A percentile compares a stretch with the other conserved stretches of the same genome.
These are phyloP conservation scores for Scheffersomyces titani DNA, from an alignment of 1,139 yeast genomes.

Conservation along the genomic window DNA sequence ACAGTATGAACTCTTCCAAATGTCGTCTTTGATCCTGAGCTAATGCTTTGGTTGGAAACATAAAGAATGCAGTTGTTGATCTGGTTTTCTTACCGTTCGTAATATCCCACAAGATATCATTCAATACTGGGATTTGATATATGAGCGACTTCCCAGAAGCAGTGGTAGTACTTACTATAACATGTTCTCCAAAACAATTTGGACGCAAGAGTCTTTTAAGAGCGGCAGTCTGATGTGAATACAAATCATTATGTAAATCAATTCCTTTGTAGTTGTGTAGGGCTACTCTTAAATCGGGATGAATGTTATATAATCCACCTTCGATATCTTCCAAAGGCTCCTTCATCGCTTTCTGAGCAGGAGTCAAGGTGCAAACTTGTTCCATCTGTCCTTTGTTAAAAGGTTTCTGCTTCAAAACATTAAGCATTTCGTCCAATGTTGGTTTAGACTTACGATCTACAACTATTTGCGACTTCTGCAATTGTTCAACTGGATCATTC, in stretches of 20 bases:
- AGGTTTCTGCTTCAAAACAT: conserved; percentile 41
- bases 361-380: conserved; percentile 29
- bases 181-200: conserved; percentile 49
- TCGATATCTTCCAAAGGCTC: conserved; percentile 31
- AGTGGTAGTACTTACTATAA: conserved; percentile 88
- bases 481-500: conserved; percentile 37
- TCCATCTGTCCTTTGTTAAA: conserved; percentile 66
- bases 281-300: conserved; percentile 51
- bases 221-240: conserved; percentile 82
- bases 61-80: conserved; percentile 68
- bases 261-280: conserved; percentile 48
- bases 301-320: conserved; percentile 36
- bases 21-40: conserved; percentile 95
- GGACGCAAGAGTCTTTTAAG: conserved; percentile 50
- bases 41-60: conserved; percentile 94
- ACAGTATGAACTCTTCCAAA: conserved; percentile 56
- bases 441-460: conserved; percentile 16
- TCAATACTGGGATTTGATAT: conserved; percentile 83
- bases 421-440: conserved; percentile 40
- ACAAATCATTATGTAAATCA: conserved; percentile 52
- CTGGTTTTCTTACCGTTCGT: conserved; percentile 20
- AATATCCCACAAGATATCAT: conserved; percentile 50
- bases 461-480: conserved; percentile 12
- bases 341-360: conserved; percentile 18
- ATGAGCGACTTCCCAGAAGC: conserved; percentile 94